Evolutionary conservation across 192 early-diverging fungal species (phyloP).

Genomic region (Gigaspora rosea): DNA sequence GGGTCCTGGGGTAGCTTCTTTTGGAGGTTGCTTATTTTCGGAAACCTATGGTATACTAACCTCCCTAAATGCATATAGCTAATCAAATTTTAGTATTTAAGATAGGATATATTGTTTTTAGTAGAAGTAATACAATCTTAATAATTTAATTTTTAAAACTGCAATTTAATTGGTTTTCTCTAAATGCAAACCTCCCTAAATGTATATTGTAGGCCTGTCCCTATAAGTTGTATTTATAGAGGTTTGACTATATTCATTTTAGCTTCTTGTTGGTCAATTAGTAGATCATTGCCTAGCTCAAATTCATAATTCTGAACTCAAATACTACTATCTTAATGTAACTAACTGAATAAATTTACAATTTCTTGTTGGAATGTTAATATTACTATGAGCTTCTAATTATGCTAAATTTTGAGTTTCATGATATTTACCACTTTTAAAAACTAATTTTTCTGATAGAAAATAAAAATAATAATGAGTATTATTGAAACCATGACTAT

Average conservation of each 20-base stretch:
- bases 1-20: too few species aligned
- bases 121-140: too few species aligned
- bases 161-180: too few species aligned
- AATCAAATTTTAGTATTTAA: too few species aligned
- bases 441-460: constrained; percentile 89
- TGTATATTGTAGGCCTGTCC: too few species aligned
- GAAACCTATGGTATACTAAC: too few species aligned
- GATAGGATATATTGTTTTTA: too few species aligned
- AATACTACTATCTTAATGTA: constrained; percentile 72
- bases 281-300: constrained; percentile 72
- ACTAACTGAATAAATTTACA: constrained; percentile 86
- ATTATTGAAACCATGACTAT: constrained; percentile 69
- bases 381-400: constrained; percentile 73
- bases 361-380: constrained; percentile 82
- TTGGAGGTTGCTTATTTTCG: too few species aligned
- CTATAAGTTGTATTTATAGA: too few species aligned
- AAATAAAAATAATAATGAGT: constrained; percentile 90
- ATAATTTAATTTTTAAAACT: too few species aligned
- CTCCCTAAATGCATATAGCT: too few species aligned
- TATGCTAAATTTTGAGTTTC: constrained; percentile 74
- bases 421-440: constrained; percentile 79
- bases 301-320: constrained; percentile 53
- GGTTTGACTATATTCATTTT: constrained; percentile 33
- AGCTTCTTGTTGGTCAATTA: constrained; percentile 74
- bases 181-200: too few species aligned